These are phyloP conservation scores for Plasmodium fragile DNA, from an alignment of 169 alveolate species.

Conservation along the genomic window DNA sequence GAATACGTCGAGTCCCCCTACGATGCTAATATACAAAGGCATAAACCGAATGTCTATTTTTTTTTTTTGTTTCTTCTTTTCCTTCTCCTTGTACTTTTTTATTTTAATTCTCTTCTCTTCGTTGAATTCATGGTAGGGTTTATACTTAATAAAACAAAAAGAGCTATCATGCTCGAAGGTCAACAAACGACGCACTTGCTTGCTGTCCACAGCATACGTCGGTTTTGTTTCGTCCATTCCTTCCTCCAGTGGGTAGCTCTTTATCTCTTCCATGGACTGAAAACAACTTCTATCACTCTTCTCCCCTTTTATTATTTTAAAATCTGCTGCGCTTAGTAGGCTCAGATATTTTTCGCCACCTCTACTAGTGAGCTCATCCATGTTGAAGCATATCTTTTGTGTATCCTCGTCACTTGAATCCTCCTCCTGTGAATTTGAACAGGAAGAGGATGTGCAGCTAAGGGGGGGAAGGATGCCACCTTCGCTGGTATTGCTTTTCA, in stretches of 20 bases:
- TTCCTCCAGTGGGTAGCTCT: background rate
- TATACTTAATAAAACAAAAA: slow-evolving; percentile 49
- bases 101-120: slow-evolving; percentile 1
- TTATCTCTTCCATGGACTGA: slow-evolving; percentile 4
- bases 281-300: background rate
- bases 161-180: slow-evolving; percentile 8
- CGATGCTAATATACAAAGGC: slow-evolving; percentile 65
- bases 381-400: slow-evolving; percentile 12
- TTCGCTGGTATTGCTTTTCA: background rate
- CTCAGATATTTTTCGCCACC: slow-evolving; percentile 1
- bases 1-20: slow-evolving; percentile 42
- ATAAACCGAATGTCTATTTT: slow-evolving; percentile 2
- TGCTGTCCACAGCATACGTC: background rate
- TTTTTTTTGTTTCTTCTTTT: background rate
- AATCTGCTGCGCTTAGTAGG: slow-evolving; percentile 24
- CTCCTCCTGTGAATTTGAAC: background rate
- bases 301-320: background rate
- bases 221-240: background rate
- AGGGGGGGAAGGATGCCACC: background rate
- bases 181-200: slow-evolving; percentile 1
- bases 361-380: background rate
- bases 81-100: slow-evolving; percentile 5
- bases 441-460: background rate
- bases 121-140: slow-evolving; percentile 30
- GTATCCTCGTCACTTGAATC: background rate